Percentiles rank a stretch among this genome's conserved stretches.
Conservation (phyloP, 352 stramenopile species). For the Globisporangium canariense region DNA sequence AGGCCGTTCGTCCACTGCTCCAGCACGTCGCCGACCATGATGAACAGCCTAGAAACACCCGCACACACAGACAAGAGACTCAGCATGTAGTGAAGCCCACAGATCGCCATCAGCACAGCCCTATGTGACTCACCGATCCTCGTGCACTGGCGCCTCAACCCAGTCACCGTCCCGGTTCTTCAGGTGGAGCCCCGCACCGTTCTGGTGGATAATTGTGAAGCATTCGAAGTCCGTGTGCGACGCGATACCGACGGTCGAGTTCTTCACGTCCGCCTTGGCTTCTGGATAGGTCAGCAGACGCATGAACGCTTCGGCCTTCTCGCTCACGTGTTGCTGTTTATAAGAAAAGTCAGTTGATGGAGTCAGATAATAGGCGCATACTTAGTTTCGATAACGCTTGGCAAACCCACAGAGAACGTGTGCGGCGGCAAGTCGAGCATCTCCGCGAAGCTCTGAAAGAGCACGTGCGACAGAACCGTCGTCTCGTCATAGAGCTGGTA, state of each 20-base stretch:
- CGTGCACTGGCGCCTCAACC: slow-evolving; percentile 66
- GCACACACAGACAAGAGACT: not conserved
- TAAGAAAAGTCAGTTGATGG: not conserved
- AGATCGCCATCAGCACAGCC: not conserved
- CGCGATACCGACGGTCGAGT: slow-evolving; percentile 70
- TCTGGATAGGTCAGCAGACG: slow-evolving; percentile 72
- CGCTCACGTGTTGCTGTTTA: slow-evolving; percentile 58
- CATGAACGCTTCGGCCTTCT: slow-evolving; percentile 77
- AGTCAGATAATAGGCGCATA: not conserved
- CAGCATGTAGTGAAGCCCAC: not conserved
- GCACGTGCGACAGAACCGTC: slow-evolving; percentile 53
- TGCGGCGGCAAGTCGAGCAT: slow-evolving; percentile 60
- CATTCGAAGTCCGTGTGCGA: slow-evolving; percentile 86
- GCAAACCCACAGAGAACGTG: slow-evolving; percentile 51
- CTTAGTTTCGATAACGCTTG: not conserved
- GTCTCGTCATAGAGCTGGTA: slow-evolving; percentile 74
- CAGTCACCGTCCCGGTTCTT: slow-evolving; percentile 52
- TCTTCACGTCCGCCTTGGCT: slow-evolving; percentile 36
- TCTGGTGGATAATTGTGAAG: slow-evolving; percentile 86
- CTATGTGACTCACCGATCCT: slow-evolving; percentile 41
- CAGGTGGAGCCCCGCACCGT: slow-evolving; percentile 67
- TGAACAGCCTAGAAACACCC: slow-evolving; percentile 37
- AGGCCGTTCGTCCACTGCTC: slow-evolving; percentile 82
- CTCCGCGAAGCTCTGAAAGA: slow-evolving; percentile 78
- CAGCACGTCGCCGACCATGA: slow-evolving; percentile 80